phyloP scores from a whole-genome alignment of 1,139 yeast genomes.

The Ogataea hybrid region DNA sequence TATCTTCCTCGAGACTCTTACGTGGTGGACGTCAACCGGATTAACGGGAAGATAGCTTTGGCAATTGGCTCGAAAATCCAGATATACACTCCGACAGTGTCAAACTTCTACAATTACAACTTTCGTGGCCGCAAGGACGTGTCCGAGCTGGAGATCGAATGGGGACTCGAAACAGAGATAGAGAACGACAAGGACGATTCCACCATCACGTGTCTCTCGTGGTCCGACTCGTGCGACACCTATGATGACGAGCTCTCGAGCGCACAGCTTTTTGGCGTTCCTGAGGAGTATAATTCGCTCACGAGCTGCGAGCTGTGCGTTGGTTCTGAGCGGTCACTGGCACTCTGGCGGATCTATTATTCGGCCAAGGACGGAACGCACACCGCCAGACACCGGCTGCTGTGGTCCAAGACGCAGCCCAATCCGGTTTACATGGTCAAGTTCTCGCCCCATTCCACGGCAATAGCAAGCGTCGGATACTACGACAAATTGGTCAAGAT shows the following conservation, averaged over 20 bases:
- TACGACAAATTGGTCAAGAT: constrained; percentile 69
- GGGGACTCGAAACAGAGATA: constrained; percentile 45
- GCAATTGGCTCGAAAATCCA: constrained; percentile 36
- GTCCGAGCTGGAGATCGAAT: constrained; percentile 33
- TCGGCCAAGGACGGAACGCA: constrained; percentile 23
- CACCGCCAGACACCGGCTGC: constrained; percentile 30
- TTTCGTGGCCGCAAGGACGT: constrained; percentile 32
- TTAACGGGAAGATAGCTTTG: constrained; percentile 58
- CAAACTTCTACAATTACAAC: constrained; percentile 32
- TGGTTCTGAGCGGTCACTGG: constrained; percentile 52
- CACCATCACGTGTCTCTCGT: constrained; percentile 51
- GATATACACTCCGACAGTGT: constrained; percentile 44
- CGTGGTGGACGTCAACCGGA: constrained; percentile 60
- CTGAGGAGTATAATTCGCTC: constrained; percentile 32
- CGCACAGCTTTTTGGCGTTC: constrained; percentile 28
- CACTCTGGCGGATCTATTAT: constrained; percentile 46
- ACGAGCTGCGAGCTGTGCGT: constrained; percentile 43
- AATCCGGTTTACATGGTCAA: constrained; percentile 52
- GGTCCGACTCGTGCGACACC: constrained; percentile 53
- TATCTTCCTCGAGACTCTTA: constrained; percentile 66
- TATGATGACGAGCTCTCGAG: constrained; percentile 26
- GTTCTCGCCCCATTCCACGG: constrained; percentile 62
- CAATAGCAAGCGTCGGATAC: constrained; percentile 61
- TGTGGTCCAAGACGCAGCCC: constrained; percentile 60
- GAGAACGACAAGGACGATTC: constrained; percentile 36